A percentile compares a stretch with the other conserved stretches of the same genome.
Conservation (phyloP, 2,329 filamentous ascomycete genomes). For the Colletotrichum neosansevieriae region DNA sequence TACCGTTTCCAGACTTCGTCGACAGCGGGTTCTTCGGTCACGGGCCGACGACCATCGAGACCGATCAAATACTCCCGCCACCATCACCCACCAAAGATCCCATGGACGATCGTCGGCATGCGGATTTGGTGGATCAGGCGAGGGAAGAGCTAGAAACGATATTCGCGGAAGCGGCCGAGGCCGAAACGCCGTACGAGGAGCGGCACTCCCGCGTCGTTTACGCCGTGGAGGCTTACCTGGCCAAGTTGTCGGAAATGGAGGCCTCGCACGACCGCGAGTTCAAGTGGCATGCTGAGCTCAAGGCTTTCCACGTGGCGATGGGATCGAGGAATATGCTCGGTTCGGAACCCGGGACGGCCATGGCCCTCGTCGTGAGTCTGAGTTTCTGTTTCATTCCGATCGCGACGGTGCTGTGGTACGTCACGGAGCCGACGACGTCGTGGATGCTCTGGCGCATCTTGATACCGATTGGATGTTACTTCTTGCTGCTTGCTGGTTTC, state of each 20-base stretch:
- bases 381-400: slow-evolving; percentile 20
- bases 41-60: slow-evolving; percentile 7
- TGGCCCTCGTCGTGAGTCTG: slow-evolving; percentile 21
- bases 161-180: slow-evolving; percentile 14
- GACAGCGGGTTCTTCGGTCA: background rate
- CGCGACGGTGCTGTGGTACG: slow-evolving; percentile 25
- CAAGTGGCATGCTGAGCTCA: slow-evolving; percentile 29
- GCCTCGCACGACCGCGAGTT: slow-evolving; percentile 34
- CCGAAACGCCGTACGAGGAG: slow-evolving; percentile 29
- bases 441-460: slow-evolving; percentile 28
- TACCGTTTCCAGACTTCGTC: slow-evolving; percentile 21
- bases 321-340: slow-evolving; percentile 16
- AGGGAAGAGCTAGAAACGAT: slow-evolving; percentile 24
- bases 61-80: slow-evolving; percentile 2
- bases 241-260: slow-evolving; percentile 20
- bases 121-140: slow-evolving; percentile 22
- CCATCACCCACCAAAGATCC: background rate
- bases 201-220: slow-evolving; percentile 29
- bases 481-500: slow-evolving; percentile 14
- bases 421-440: slow-evolving; percentile 22
- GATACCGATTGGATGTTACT: slow-evolving; percentile 18
- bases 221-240: slow-evolving; percentile 33
- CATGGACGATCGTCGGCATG: slow-evolving; percentile 9
- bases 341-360: slow-evolving; percentile 12
- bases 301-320: slow-evolving; percentile 21